Evolutionary conservation across 202 grass and related monocot genomes (phyloP), one percentile per base, ranked within the genome.

Genomic region (Schoenoplectus triqueter): DNA sequence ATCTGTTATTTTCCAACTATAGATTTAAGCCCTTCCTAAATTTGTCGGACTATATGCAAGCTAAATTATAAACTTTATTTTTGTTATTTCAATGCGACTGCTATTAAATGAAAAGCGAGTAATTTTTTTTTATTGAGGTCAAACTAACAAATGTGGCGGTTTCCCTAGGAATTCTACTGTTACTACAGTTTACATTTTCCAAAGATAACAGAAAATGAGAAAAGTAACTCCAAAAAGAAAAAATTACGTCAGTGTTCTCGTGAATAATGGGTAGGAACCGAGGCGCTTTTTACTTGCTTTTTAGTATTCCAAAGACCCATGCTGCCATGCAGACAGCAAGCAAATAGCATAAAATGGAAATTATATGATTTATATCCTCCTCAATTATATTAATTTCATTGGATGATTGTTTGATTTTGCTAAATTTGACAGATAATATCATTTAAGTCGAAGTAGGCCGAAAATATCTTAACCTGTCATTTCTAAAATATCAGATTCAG

Each of bases 131-230:
- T 9, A 5, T 48, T 48, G 44, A 48, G 68, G 40, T 71, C 42
- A 71, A 71, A 71, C 15, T 47, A 42, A 71, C 68, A 71, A 71
- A 71, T 44, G 7, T 70, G 41, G 42, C 15, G 40, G 68, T 9
- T 47, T 71, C 44, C 68, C 68, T 9, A 71, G 68, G n/a, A 48
- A 17, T 55, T 73, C 46, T 51, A 20, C 46, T 50, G 46, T 51
- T 73, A 51, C 64, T 73, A 10, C 69, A 73, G 69, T 73, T 50
- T 73, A 10, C 69, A 62, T 73, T 73, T 67, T 22, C 64, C 64
- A 41, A 67, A 67, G 22, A 40, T 14, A 66, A 67, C 21, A 67
- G 22, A 67, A 40, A 67, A 41, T 67, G 19, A 67, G 64, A 67
- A 67, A 67, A 67, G 22, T 67, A 67, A 67, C 64, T 67, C 22